Evolutionary conservation across 352 stramenopile species (phyloP), one percentile per base, ranked within the genome.

Genomic region (Globisporangium emineosum): DNA sequence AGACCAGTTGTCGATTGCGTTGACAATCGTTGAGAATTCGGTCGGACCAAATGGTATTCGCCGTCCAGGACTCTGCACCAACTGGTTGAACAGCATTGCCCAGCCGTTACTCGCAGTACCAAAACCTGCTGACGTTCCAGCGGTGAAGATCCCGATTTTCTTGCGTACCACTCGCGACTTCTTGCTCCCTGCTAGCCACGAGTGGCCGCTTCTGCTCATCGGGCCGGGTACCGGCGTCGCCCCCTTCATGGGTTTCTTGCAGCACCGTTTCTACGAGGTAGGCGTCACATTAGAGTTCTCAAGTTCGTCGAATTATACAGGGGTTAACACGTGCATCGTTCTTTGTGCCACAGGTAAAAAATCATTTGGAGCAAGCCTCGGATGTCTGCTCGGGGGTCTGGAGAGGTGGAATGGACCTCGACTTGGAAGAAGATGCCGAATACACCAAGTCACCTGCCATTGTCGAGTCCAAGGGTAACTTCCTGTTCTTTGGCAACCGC

Each of bases 401-500:
- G 89, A 76, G 90, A 55, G 90, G 88, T 27, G 86, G 80, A 33
- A 86, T 73, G 10, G 69, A 73, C n/a, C 51, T 81, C 6, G 61
- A 73, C 17, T 21, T 73, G 33, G 70, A 73, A 52, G 76, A 83
- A 21, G 80, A 91, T 64, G 78, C 73, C 52, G 72, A 78, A 50
- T 78, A 60, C 51, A 56, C 65, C 9, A 67, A 66, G 27, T 61
- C 73, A 10, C 65, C 68, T 2, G 56, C 73, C 0, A 60, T 68
- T 21, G 66, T 56, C 40, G 73, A 76, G 56, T 73, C 75, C 25
- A 83, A 81, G 25, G 75, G 79, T 12, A 89, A 94, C 17, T 89
- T 91, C 62, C 73, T 99, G n/a, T 99, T 97, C 73, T 98, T 97
- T 74, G 97, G 97, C 23, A 98, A 96, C 67, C 87, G 96, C 15